Percentiles rank a stretch among this genome's conserved stretches.
Conservation (phyloP, 805 yeast genomes). For the Candida patagonica region DNA sequence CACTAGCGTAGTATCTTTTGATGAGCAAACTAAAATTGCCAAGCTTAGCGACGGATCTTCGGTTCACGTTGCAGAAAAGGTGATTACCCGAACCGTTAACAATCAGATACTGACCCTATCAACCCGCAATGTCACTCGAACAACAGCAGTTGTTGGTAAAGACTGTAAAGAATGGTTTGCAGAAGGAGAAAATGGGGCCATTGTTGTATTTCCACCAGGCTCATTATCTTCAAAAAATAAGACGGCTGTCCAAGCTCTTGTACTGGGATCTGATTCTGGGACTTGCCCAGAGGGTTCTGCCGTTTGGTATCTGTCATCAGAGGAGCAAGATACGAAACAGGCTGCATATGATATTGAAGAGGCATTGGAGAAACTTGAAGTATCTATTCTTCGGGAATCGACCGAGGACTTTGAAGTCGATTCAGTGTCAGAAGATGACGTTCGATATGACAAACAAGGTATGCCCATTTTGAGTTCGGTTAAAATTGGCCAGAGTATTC, state of each 20-base stretch:
- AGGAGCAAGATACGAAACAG: slow-evolving; percentile 49
- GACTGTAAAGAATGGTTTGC: slow-evolving; percentile 89
- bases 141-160: slow-evolving; percentile 75
- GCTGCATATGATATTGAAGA: slow-evolving; percentile 72
- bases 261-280: slow-evolving; percentile 81
- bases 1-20: slow-evolving; percentile 55
- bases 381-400: slow-evolving; percentile 71
- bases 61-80: slow-evolving; percentile 68
- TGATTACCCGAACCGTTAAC: slow-evolving; percentile 32
- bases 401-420: slow-evolving; percentile 47
- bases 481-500: slow-evolving; percentile 76
- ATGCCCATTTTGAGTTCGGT: slow-evolving; percentile 68
- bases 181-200: slow-evolving; percentile 72
- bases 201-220: slow-evolving; percentile 87
- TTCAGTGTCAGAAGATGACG: slow-evolving; percentile 47
- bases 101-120: slow-evolving; percentile 19
- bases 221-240: slow-evolving; percentile 58
- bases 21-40: slow-evolving; percentile 59
- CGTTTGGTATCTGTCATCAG: slow-evolving; percentile 82
- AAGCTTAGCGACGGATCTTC: slow-evolving; percentile 53
- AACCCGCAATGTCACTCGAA: slow-evolving; percentile 42
- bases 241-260: slow-evolving; percentile 74
- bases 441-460: slow-evolving; percentile 48
- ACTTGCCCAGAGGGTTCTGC: slow-evolving; percentile 81
- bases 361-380: slow-evolving; percentile 74